Percentiles rank a stretch among this genome's conserved stretches.
Conservation (phyloP, 768 basidiomycete species). For the Clavulina sp. region DNA sequence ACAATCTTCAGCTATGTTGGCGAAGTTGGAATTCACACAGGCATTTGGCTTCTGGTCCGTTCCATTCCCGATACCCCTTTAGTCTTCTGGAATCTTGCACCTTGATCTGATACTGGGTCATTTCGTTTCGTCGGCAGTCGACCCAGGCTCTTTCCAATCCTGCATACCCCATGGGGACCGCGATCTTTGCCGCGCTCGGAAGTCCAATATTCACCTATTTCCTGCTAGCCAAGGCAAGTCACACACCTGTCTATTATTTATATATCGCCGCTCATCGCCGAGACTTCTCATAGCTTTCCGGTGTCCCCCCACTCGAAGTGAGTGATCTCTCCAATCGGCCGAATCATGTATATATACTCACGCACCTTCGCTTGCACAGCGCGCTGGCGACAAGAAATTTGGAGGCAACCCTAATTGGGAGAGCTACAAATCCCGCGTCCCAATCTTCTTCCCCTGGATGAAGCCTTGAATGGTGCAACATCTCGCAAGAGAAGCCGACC, state of each 20-base stretch:
- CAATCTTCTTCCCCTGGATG: constrained; percentile 7
- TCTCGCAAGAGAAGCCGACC: too few relatives aligned
- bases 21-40: constrained; percentile 53
- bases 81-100: too few relatives aligned
- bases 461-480: too few relatives aligned
- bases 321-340: too few relatives aligned
- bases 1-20: constrained; percentile 43
- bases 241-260: background rate
- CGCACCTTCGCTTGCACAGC: too few relatives aligned
- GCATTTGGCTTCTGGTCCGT: constrained; percentile 42
- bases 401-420: constrained; percentile 37
- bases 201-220: constrained; percentile 51
- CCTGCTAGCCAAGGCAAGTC: constrained; percentile 33
- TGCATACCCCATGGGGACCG: constrained; percentile 13
- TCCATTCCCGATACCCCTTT: too few relatives aligned
- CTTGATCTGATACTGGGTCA: too few relatives aligned
- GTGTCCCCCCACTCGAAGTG: constrained; percentile 58
- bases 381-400: constrained; percentile 36
- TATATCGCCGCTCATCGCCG: background rate
- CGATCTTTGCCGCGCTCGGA: constrained; percentile 24
- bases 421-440: constrained; percentile 26
- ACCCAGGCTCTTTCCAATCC: constrained; percentile 32
- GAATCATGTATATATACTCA: too few relatives aligned
- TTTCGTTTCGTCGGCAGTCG: too few relatives aligned
- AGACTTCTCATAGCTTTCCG: constrained; percentile 29